These are phyloP conservation scores for Globomyces pollinis-pini DNA, from an alignment of 192 early-diverging fungal genomes.

Conservation along the genomic window DNA sequence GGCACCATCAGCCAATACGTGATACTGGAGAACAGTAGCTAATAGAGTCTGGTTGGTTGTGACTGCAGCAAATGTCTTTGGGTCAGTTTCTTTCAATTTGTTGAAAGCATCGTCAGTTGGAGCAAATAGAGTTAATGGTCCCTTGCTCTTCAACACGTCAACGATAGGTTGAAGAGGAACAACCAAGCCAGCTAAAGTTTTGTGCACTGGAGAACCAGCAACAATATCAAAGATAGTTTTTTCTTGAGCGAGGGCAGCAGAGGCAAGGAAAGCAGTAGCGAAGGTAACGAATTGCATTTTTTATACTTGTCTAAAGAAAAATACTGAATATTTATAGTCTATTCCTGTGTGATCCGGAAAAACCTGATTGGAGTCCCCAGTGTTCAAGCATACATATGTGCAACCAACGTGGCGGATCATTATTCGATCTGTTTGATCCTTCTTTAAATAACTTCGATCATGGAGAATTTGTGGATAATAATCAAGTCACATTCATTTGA, in stretches of 20 bases:
- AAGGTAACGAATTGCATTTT: too few species aligned
- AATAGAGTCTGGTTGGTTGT: not conserved
- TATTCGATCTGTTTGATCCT: too few species aligned
- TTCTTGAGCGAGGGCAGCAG: not conserved
- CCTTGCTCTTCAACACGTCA: not conserved
- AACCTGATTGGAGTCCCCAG: too few species aligned
- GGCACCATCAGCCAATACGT: not conserved
- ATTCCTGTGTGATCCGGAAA: too few species aligned
- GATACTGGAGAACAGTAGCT: not conserved
- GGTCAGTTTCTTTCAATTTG: not conserved
- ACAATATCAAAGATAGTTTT: not conserved
- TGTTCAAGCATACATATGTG: too few species aligned
- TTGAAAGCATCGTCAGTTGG: conserved; percentile 1
- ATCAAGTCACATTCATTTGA: too few species aligned
- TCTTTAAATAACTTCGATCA: too few species aligned
- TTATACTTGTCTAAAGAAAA: too few species aligned
- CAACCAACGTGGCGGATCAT: too few species aligned
- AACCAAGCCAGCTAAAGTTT: not conserved
- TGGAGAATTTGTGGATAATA: too few species aligned
- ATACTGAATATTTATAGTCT: too few species aligned
- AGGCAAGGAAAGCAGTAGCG: too few species aligned
- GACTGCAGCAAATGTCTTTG: not conserved
- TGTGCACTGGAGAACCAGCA: not conserved
- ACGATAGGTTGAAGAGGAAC: not conserved
- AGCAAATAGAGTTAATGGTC: not conserved